Conservation (phyloP, 768 basidiomycete genomes). For the Trichaptum fuscoviolaceum region DNA sequence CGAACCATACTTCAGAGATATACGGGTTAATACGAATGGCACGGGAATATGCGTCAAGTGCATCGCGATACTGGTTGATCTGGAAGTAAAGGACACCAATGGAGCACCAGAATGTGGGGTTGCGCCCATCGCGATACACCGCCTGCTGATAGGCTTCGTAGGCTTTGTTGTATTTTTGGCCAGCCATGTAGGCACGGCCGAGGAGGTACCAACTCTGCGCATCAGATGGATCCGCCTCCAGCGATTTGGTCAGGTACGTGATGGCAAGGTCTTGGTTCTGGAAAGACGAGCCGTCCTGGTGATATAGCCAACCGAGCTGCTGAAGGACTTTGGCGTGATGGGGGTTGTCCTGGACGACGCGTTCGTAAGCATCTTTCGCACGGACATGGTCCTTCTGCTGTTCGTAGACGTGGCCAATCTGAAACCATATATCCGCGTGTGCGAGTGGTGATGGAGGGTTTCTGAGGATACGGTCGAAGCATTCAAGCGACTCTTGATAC, state of each 20-base stretch:
- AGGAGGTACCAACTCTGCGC: constrained; percentile 99
- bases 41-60: constrained; percentile 96
- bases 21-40: constrained; percentile 99
- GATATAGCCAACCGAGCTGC: constrained; percentile 96
- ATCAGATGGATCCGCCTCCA: constrained; percentile 96
- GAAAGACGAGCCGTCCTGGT: constrained; percentile 91
- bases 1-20: constrained; percentile 94
- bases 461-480: constrained; percentile 94
- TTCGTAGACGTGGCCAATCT: constrained; percentile 98
- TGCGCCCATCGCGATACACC: constrained; percentile 96
- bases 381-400: constrained; percentile 93
- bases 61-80: constrained; percentile 99
- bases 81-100: constrained; percentile 99
- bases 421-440: constrained; percentile 99
- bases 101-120: constrained; percentile 99
- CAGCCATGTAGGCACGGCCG: constrained; percentile 97
- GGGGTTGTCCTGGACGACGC: constrained; percentile 89
- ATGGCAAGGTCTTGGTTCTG: constrained; percentile 96
- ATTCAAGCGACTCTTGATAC: constrained; percentile 80
- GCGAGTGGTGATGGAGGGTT: constrained; percentile 95
- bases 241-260: constrained; percentile 86
- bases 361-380: constrained; percentile 94
- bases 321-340: constrained; percentile 96
- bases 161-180: constrained; percentile 98
- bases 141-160: constrained; percentile 99